Evolutionary conservation across 371 early-diverging fungal genomes (phyloP).

Genomic region (Batkoa obscura): DNA sequence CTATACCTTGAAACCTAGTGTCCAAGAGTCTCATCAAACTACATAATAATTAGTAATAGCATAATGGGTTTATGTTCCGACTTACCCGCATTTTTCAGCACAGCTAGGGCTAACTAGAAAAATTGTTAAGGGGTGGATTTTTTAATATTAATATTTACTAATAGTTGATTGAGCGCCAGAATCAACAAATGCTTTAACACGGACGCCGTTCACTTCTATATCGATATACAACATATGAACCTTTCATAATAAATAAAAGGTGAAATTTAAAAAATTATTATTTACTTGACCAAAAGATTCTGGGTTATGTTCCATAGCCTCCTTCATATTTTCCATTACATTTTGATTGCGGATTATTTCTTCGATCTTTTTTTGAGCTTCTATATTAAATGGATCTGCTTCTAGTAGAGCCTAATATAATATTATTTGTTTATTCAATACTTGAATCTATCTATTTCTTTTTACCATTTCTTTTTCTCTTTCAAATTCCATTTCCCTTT

Average conservation of each 20-base stretch:
- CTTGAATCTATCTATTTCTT: too few relatives aligned
- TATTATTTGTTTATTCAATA: too few relatives aligned
- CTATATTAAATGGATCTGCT: slow-evolving; percentile 75
- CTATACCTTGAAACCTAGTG: slow-evolving; percentile 73
- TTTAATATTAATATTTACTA: slow-evolving; percentile 31
- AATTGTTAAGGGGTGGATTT: not conserved
- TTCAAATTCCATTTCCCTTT: slow-evolving; percentile 30
- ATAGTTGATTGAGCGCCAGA: slow-evolving; percentile 95
- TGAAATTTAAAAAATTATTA: not conserved
- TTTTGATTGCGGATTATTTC: slow-evolving; percentile 74
- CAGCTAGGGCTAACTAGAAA: slow-evolving; percentile 53
- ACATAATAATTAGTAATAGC: slow-evolving; percentile 2
- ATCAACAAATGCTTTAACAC: slow-evolving; percentile 87
- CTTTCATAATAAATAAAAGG: slow-evolving; percentile 9
- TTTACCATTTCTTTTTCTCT: slow-evolving; percentile 28
- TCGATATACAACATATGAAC: slow-evolving; percentile 82
- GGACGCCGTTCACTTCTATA: slow-evolving; percentile 67
- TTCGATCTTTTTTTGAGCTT: slow-evolving; percentile 79
- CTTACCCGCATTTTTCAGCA: slow-evolving; percentile 56
- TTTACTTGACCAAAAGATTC: slow-evolving; percentile 71
- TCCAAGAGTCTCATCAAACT: slow-evolving; percentile 73
- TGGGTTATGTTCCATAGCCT: slow-evolving; percentile 88
- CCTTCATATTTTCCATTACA: slow-evolving; percentile 65
- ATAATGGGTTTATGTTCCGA: not conserved
- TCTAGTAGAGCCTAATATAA: slow-evolving; percentile 19